Percentiles rank a stretch among this genome's conserved stretches.
These are phyloP conservation scores for Cyberlindnera lachancei DNA, from an alignment of 805 yeast genomes.

Conservation along the genomic window DNA sequence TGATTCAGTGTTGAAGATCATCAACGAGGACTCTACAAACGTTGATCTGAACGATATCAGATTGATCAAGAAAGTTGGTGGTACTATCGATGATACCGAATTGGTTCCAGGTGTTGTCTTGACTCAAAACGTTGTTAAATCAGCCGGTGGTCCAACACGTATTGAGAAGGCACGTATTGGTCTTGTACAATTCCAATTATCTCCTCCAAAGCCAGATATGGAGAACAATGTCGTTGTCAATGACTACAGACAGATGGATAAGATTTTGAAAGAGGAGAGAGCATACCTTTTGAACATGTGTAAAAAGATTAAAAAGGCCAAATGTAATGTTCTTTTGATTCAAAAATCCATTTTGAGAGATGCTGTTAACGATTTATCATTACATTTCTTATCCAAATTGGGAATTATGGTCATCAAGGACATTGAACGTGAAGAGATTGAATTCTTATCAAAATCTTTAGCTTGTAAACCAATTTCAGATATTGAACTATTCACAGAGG, in stretches of 20 bases:
- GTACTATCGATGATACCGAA: constrained; percentile 95
- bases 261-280: constrained; percentile 95
- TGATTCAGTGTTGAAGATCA: constrained; percentile 80
- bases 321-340: constrained; percentile 79
- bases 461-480: constrained; percentile 98
- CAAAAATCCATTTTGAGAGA: constrained; percentile 94
- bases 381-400: constrained; percentile 89
- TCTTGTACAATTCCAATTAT: constrained; percentile 83
- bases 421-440: constrained; percentile 96
- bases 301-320: constrained; percentile 93
- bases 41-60: constrained; percentile 88
- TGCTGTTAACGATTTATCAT: constrained; percentile 78
- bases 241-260: constrained; percentile 99
- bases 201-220: constrained; percentile 87
- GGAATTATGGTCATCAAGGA: constrained; percentile 93
- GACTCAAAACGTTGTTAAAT: constrained; percentile 81
- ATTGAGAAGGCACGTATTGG: constrained; percentile 92
- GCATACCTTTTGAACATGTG: constrained; percentile 91
- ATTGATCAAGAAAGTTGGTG: constrained; percentile 89
- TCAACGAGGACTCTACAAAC: constrained; percentile 48
- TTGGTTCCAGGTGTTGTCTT: constrained; percentile 89
- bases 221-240: constrained; percentile 96
- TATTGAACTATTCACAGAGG: constrained; percentile 87
- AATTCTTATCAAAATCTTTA: constrained; percentile 71
- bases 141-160: constrained; percentile 93